These are phyloP conservation scores for Cruciata laevipes DNA, from an alignment of 257 asterid species.

Conservation along the genomic window DNA sequence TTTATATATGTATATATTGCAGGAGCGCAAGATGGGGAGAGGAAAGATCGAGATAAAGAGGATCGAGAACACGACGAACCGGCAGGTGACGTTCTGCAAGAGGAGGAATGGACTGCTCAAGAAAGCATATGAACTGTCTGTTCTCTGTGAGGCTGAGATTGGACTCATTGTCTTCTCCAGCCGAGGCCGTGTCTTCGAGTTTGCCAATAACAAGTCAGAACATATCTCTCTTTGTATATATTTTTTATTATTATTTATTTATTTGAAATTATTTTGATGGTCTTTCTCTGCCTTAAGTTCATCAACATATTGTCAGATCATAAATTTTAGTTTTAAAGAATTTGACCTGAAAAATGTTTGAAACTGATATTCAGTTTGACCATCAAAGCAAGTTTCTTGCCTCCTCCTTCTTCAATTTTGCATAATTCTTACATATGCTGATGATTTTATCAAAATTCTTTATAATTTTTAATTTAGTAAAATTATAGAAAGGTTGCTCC, in stretches of 20 bases:
- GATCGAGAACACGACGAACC: constrained; percentile 38
- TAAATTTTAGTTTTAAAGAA: not conserved
- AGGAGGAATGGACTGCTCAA: constrained; percentile 39
- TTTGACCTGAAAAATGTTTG: not conserved
- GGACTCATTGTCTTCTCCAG: constrained; percentile 36
- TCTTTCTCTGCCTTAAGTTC: too few relatives aligned
- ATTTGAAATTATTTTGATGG: too few relatives aligned
- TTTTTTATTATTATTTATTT: too few relatives aligned
- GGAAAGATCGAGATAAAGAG: constrained; percentile 36
- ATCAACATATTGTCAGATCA: too few relatives aligned
- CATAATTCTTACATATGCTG: not conserved
- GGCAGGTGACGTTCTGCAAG: constrained; percentile 39
- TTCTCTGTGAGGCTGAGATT: constrained; percentile 43
- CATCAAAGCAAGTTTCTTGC: not conserved
- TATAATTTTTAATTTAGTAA: too few relatives aligned
- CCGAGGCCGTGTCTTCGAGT: constrained; percentile 33
- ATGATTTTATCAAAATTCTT: not conserved
- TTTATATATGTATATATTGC: not conserved
- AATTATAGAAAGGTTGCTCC: too few relatives aligned
- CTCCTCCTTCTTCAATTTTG: too few relatives aligned
- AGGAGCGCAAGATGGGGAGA: constrained; percentile 27
- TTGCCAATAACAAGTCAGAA: constrained; percentile 28
- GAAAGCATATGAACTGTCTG: constrained; percentile 37
- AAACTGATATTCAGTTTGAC: not conserved
- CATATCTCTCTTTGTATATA: too few relatives aligned